Base-by-base conservation (phyloP, 2,329 filamentous ascomycete genomes). In the Parasarocladium wereldwijsianum region DNA sequence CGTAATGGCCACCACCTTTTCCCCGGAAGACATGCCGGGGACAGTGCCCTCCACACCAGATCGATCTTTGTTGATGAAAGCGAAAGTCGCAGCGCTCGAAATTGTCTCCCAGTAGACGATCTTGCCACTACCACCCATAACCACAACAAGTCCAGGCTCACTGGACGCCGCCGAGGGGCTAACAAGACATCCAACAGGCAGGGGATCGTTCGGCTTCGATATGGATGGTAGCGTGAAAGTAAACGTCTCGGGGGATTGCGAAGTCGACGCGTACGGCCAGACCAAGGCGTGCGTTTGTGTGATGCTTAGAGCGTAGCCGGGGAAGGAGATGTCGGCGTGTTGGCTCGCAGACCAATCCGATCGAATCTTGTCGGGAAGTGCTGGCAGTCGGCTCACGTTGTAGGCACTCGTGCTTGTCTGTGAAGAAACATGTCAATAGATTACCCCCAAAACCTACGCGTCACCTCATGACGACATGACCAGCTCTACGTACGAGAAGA, bases 101-200 rank as follows among this genome's bases (percentile, higher is more conserved):
- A 96, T 81, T 22, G 84, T 92, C 50, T 96, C 90, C 85, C 90
- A 96, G 52, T 90, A 96, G 25, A 83, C 76, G 31, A 96, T 73
- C 51, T 77, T 86, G 31, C 90, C 90, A 28, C 67, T 85, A 12
- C 70, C 71, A 9, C 87, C 81, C 58, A 87, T 82, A 21, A 96
- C 66, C 21, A 94, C 70, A 17, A 98, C 72, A 21, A 98, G 65
- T 3, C 90, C 90, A 19, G 86, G 79, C 41, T 93, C 81, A 28
- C 73, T 71, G n/a, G 71, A 73, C 4, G 76, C 76, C 8, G 80
- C 76, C 5, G 82, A 80, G 29, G 80, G 76, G 0, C 81, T 77
- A 6, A 94, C 76, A 31, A 98, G 67, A 12, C 81, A 72, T 32
- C 84, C 90, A 22, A 94, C 64, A 2, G 90, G 87, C 5, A 93